Percentiles rank a stretch among this genome's conserved stretches.
phyloP scores from a whole-genome alignment of 495 filamentous ascomycete genomes.

The Diplogelasinospora grovesii region DNA sequence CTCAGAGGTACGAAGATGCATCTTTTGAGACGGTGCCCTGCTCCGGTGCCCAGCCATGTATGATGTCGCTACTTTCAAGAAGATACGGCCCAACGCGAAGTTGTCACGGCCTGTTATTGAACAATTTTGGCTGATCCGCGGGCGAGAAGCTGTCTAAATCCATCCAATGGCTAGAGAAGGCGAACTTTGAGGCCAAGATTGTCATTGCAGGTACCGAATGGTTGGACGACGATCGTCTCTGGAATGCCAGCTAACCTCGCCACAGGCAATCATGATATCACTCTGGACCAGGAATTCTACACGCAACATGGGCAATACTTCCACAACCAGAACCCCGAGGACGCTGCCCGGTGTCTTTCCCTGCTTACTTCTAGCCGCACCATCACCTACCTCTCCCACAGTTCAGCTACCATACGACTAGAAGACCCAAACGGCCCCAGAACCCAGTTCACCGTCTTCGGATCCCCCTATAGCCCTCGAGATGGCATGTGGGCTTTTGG shows the following conservation, averaged over 20 bases:
- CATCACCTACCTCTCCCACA: slow-evolving; percentile 61
- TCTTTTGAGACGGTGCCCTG: not conserved
- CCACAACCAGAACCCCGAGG: slow-evolving; percentile 54
- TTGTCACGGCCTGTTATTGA: too few species aligned
- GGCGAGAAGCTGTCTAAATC: slow-evolving; percentile 31
- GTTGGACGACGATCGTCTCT: not conserved
- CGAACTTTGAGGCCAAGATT: slow-evolving; percentile 76
- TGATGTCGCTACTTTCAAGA: too few species aligned
- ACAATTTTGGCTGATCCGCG: not conserved
- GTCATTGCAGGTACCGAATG: slow-evolving; percentile 69
- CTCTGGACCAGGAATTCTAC: slow-evolving; percentile 60
- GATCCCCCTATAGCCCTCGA: slow-evolving; percentile 63
- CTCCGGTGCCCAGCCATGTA: not conserved
- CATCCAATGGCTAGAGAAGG: slow-evolving; percentile 70
- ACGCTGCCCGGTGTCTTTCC: slow-evolving; percentile 47
- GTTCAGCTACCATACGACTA: slow-evolving; percentile 52
- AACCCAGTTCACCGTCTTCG: slow-evolving; percentile 68
- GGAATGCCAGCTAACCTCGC: not conserved
- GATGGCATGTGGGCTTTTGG: slow-evolving; percentile 66
- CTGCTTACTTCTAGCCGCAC: slow-evolving; percentile 48
- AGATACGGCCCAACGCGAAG: too few species aligned
- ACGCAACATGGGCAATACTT: slow-evolving; percentile 48
- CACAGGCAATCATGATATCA: slow-evolving; percentile 74
- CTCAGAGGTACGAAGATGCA: slow-evolving; percentile 31
- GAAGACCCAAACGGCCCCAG: slow-evolving; percentile 50